Base-by-base conservation (phyloP, 495 filamentous ascomycete species). In the Aspergillus cavernicola region DNA sequence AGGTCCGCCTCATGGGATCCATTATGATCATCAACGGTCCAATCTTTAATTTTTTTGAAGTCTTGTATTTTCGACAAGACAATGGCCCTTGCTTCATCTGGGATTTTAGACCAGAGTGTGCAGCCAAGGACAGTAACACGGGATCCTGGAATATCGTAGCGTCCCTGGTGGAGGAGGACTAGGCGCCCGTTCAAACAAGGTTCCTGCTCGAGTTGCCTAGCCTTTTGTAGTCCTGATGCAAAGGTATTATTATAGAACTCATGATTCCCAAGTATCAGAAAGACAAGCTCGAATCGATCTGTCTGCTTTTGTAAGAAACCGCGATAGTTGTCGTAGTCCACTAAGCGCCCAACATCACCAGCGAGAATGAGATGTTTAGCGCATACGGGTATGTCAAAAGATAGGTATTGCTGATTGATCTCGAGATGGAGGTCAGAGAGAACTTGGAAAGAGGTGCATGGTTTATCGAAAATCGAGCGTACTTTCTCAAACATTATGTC, bases 361-460 rank as follows among this genome's bases (percentile, higher is more conserved):
- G 75, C 79, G 0, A 85, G 71, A 20, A 85, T 70, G 6, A 86
- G 72, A 59, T 76, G 67, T 24, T 74, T 65, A 0, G 80, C 73
- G 11, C 63, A 61, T 2, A 64, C 59, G 0, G 80, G 75, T 20
- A 83, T 69, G 42, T 72, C 59, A 42, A 67, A 83, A 1, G 69
- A 65, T 5, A 58, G 15, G 49, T 83, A 84, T 62, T 80, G 77
- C 38, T 71, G 67, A 6, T 70, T 71, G 23, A 81, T 46, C 50
- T 84, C 80, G 0, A 84, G 77, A 59, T 85, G 80, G 0, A 84
- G 76, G 47, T 85, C 79, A 10, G 80, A 82, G 32, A 83, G 64
- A 29, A 81, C 55, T 59, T 82, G 78, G 55, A 82, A 78, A 2
- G 66, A 58, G 9, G 43, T 12, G 10, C 55, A 58, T 9, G 42